These are phyloP conservation scores for Allomyces arbusculus DNA, from an alignment of 192 early-diverging fungal genomes.

Conservation along the genomic window DNA sequence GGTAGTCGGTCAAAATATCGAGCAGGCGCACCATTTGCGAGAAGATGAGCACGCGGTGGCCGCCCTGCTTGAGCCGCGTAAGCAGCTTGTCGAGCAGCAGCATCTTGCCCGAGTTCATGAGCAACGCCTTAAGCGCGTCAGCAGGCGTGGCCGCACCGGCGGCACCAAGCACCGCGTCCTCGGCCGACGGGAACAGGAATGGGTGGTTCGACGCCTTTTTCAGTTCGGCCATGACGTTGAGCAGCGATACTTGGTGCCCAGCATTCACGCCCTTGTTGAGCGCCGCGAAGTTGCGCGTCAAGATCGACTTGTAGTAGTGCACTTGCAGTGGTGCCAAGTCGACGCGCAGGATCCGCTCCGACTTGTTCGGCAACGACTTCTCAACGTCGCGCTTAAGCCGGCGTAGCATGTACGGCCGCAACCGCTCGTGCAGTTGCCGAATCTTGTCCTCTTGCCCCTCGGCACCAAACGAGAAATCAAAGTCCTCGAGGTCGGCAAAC, in stretches of 20 bases:
- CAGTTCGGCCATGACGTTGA: constrained; percentile 90
- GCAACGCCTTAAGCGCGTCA: constrained; percentile 47
- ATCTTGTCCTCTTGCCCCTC: constrained; percentile 62
- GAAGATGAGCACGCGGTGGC: constrained; percentile 93
- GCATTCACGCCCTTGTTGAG: constrained; percentile 52
- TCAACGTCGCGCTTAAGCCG: constrained; percentile 97
- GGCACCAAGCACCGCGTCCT: constrained; percentile 10
- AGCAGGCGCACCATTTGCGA: constrained; percentile 96
- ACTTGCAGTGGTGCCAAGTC: constrained; percentile 76
- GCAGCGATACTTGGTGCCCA: constrained; percentile 46
- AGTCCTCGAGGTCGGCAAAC: constrained; percentile 57
- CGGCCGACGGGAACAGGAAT: constrained; percentile 65
- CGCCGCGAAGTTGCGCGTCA: constrained; percentile 76
- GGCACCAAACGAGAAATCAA: constrained; percentile 33
- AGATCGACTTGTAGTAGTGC: constrained; percentile 86
- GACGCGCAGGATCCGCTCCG: constrained; percentile 86
- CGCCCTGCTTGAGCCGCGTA: constrained; percentile 65
- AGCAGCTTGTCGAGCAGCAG: constrained; percentile 87
- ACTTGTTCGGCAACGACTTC: constrained; percentile 85
- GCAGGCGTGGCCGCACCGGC: constrained; percentile 16
- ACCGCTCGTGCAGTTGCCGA: constrained; percentile 51
- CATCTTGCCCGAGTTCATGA: constrained; percentile 95
- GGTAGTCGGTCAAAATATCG: constrained; percentile 88
- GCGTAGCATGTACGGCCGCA: constrained; percentile 82
- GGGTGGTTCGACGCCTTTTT: constrained; percentile 97